These are phyloP conservation scores for Pyrus bretschneideri DNA, from an alignment of 306 rosid species.

Conservation along the genomic window DNA sequence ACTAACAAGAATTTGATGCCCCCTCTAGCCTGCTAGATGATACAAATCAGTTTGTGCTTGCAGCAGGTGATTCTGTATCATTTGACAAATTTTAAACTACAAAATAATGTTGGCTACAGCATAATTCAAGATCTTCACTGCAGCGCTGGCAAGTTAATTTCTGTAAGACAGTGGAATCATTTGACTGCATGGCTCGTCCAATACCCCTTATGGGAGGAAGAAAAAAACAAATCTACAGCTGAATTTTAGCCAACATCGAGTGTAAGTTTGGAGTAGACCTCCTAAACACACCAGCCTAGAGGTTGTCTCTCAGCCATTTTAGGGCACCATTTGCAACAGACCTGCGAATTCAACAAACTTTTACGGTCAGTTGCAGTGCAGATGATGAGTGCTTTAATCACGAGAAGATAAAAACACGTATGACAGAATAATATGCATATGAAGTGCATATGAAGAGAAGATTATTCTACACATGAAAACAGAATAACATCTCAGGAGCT, in stretches of 20 bases:
- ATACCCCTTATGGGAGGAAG: conserved; percentile 9
- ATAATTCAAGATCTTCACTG: conserved; percentile 22
- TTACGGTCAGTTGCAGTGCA: conserved; percentile 1
- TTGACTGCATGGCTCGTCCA: conserved; percentile 14
- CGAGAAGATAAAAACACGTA: not conserved
- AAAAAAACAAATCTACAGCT: conserved; percentile 5
- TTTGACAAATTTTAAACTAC: conserved; percentile 27
- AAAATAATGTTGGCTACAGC: conserved; percentile 40
- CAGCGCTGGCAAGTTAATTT: conserved; percentile 9
- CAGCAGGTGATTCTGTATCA: conserved; percentile 7
- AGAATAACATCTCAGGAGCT: not conserved
- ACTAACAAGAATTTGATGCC: not conserved
- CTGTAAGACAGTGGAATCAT: conserved; percentile 24
- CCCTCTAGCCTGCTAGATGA: not conserved
- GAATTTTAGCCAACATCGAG: not conserved
- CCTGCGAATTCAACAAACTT: conserved; percentile 35
- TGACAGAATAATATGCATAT: conserved; percentile 1
- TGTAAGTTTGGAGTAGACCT: conserved; percentile 5
- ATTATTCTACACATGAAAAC: not conserved
- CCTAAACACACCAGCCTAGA: conserved; percentile 31
- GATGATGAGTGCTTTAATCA: not conserved
- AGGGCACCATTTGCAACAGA: conserved; percentile 76
- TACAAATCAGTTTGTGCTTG: not conserved
- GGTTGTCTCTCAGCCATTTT: conserved; percentile 90
- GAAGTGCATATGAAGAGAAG: conserved; percentile 2